Conservation (phyloP, 2,329 filamentous ascomycete genomes). For the Pyrenochaeta sp. region DNA sequence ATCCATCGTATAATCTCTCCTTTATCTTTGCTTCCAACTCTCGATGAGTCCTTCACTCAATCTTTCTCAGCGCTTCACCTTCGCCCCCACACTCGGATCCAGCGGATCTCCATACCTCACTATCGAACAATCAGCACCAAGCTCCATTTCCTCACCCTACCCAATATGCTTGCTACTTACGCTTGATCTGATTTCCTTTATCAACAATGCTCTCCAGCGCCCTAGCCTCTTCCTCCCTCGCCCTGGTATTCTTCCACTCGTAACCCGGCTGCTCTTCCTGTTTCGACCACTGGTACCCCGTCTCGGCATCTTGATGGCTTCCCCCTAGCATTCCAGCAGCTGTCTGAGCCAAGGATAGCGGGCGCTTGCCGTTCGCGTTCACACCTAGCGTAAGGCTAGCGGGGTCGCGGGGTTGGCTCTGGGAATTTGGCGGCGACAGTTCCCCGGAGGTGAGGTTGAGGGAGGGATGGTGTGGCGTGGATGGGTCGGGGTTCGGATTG, state of each 20-base stretch:
- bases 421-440: slow-evolving; percentile 64
- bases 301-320: slow-evolving; percentile 31
- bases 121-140: slow-evolving; percentile 24
- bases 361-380: slow-evolving; percentile 51
- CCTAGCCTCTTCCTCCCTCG: slow-evolving; percentile 47
- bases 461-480: slow-evolving; percentile 51
- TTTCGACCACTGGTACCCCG: slow-evolving; percentile 49
- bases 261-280: slow-evolving; percentile 49
- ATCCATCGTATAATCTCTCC: background rate
- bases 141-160: background rate
- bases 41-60: background rate
- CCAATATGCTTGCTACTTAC: slow-evolving; percentile 25
- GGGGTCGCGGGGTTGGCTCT: slow-evolving; percentile 42
- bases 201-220: slow-evolving; percentile 48
- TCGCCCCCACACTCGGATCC: slow-evolving; percentile 38
- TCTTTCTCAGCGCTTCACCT: slow-evolving; percentile 37
- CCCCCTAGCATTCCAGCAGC: slow-evolving; percentile 13
- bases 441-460: slow-evolving; percentile 50
- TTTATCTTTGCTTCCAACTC: background rate
- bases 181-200: slow-evolving; percentile 43
- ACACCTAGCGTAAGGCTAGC: slow-evolving; percentile 24
- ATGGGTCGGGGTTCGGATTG: slow-evolving; percentile 28
- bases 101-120: slow-evolving; percentile 49
- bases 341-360: slow-evolving; percentile 29
- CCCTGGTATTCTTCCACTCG: slow-evolving; percentile 49